Base-by-base conservation (phyloP, 75 land plant genomes). In the Cupressus sempervirens region DNA sequence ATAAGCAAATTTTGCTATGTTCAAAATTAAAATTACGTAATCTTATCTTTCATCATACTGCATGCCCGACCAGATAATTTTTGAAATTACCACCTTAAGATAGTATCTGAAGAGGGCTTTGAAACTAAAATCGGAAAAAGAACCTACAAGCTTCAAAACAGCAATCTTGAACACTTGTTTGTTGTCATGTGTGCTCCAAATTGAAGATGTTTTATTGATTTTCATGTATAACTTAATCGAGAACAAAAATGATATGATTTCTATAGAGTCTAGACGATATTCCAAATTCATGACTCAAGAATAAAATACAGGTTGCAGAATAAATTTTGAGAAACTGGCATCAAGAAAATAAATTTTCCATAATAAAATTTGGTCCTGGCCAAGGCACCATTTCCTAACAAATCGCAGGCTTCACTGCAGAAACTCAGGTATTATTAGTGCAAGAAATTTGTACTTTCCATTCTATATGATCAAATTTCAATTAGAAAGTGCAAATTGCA, bases 401-500 rank as follows among this genome's bases (percentile, higher is more conserved):
- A 79, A 79, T 1, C 46, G 50, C 81, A 79, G 81, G 48, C 41
- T 79, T 48, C 81, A 79, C 81, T 45, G 81, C 52, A 79, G 32
- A 45, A 40, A 79, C 81, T 26, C 14, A 3, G 81, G 52, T 4
- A 43, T 45, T 45, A 26, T 79, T 79, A 45, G 48, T 43, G 29
- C 48, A 41, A 45, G 13, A 79, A 79, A 77, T 43, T 8, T 23
- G 11, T 43, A 79, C 30, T 10, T 79, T 45, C 9, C 32, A 79
- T 79, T 11, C n/a, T 43, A 79, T n/a, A 79, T 45, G 45, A 79
- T 79, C n/a, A 45, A 48, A 45, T 41, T 45, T 30, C 67, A 62
- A 79, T 41, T 26, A 45, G 81, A 79, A 79, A 79, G 81, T 45
- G 46, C 81, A 79, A 40, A 23, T 79, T 79, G 81, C 81, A 79